A percentile compares a stretch with the other conserved stretches of the same genome.
phyloP scores from a whole-genome alignment of 179 eudicot species.

The Carnegiea gigantea region DNA sequence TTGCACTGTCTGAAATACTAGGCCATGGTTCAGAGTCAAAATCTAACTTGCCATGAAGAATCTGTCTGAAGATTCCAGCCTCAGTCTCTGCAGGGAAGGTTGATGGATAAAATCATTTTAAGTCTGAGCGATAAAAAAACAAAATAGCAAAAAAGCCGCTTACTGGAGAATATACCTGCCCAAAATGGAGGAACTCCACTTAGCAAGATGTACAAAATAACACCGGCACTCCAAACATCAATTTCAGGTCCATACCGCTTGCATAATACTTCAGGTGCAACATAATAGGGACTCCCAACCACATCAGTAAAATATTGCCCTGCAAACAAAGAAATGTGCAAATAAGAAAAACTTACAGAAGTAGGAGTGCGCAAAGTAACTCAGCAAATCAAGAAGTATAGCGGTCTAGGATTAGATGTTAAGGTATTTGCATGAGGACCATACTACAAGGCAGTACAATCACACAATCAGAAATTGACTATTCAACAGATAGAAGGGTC shows the following conservation, averaged over 20 bases:
- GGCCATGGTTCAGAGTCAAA: slow-evolving; percentile 95
- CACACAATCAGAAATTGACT: neutral
- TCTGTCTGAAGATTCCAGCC: slow-evolving; percentile 81
- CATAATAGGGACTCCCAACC: slow-evolving; percentile 93
- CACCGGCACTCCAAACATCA: slow-evolving; percentile 97
- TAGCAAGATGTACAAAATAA: slow-evolving; percentile 75
- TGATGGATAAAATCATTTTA: slow-evolving; percentile 7
- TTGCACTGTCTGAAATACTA: slow-evolving; percentile 75
- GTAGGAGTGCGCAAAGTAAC: neutral
- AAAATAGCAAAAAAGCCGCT: neutral
- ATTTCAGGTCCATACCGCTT: slow-evolving; percentile 85
- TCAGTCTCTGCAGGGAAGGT: slow-evolving; percentile 65
- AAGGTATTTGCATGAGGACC: neutral
- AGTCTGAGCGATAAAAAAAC: neutral
- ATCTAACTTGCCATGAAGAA: slow-evolving; percentile 74
- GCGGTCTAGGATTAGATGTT: neutral
- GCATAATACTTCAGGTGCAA: slow-evolving; percentile 91
- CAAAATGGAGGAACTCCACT: slow-evolving; percentile 91
- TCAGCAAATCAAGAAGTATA: no score
- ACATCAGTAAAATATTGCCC: slow-evolving; percentile 79
- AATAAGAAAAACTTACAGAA: neutral
- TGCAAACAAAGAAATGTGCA: slow-evolving; percentile 24
- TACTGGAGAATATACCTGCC: slow-evolving; percentile 55
- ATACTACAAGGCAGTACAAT: neutral
- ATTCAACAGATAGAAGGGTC: neutral